These are phyloP conservation scores for Acanthamoeba divionensis DNA, from an alignment of 208 protist genomes.

Conservation along the genomic window DNA sequence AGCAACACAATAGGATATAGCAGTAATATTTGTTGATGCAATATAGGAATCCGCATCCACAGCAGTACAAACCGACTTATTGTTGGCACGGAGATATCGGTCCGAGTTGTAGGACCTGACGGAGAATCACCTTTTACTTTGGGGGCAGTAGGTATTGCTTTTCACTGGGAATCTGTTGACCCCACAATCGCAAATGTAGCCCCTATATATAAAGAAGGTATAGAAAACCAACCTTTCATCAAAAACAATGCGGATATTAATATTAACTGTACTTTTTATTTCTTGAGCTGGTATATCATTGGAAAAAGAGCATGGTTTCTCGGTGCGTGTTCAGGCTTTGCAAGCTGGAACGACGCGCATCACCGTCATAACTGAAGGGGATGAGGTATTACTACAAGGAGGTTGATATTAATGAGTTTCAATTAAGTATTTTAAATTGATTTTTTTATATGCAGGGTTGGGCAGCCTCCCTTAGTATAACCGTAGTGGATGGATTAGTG, in stretches of 20 bases:
- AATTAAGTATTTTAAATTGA: neutral
- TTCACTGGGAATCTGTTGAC: constrained; percentile 32
- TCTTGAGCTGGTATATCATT: constrained; percentile 31
- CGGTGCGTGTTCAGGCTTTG: constrained; percentile 5
- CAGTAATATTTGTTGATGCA: too few relatives aligned
- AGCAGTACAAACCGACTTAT: constrained; percentile 14
- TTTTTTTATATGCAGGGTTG: neutral
- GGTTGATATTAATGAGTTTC: neutral
- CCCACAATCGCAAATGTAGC: neutral
- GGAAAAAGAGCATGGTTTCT: constrained; percentile 49
- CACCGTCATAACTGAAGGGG: constrained; percentile 15
- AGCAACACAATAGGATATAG: too few relatives aligned
- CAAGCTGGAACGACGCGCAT: constrained; percentile 15
- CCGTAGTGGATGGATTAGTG: constrained; percentile 9
- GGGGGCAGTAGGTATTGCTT: constrained; percentile 17
- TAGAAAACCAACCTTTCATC: too few relatives aligned
- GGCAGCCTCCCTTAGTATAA: neutral
- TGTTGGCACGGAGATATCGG: constrained; percentile 40
- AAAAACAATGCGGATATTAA: too few relatives aligned
- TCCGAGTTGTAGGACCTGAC: constrained; percentile 16
- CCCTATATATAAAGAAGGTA: constrained; percentile 40
- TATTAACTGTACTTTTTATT: too few relatives aligned
- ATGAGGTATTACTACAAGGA: neutral
- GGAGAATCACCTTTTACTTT: constrained; percentile 51
- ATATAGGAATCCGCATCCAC: constrained; percentile 22